phyloP scores from a whole-genome alignment of 441 rosid genomes.

The Corymbia calophylla region DNA sequence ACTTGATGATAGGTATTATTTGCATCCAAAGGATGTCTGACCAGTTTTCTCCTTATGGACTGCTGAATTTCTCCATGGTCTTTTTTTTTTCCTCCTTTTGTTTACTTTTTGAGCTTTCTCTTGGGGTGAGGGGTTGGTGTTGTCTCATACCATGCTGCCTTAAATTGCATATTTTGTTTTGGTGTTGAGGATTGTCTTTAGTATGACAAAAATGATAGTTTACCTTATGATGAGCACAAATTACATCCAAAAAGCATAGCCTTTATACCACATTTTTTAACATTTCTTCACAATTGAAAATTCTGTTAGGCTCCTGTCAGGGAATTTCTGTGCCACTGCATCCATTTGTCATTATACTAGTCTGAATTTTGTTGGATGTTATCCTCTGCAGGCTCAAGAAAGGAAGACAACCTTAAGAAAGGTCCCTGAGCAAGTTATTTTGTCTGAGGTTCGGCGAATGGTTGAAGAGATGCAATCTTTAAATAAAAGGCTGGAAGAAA shows the following conservation, averaged over 20 bases:
- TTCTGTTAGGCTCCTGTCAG: not conserved
- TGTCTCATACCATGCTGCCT: not conserved
- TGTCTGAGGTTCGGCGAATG: slow-evolving; percentile 76
- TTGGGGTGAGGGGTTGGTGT: not conserved
- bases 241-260: not conserved
- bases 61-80: not conserved
- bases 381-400: slow-evolving; percentile 46
- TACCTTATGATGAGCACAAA: not conserved
- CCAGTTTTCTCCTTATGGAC: not conserved
- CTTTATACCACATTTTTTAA: not conserved
- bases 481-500: slow-evolving; percentile 57
- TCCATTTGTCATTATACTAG: not conserved
- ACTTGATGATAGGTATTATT: not conserved
- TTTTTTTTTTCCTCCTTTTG: not conserved
- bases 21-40: not conserved
- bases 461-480: slow-evolving; percentile 82
- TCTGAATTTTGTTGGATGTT: not conserved
- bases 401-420: slow-evolving; percentile 43
- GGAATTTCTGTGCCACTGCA: not conserved
- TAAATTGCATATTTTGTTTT: not conserved
- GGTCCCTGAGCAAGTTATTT: slow-evolving; percentile 54
- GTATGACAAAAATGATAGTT: not conserved
- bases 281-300: not conserved
- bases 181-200: not conserved
- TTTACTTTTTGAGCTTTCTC: not conserved